Evolutionary conservation across 192 early-diverging fungal species (phyloP), one percentile per base, ranked within the genome.

Genomic region (Phlyctochytrium bullatum): DNA sequence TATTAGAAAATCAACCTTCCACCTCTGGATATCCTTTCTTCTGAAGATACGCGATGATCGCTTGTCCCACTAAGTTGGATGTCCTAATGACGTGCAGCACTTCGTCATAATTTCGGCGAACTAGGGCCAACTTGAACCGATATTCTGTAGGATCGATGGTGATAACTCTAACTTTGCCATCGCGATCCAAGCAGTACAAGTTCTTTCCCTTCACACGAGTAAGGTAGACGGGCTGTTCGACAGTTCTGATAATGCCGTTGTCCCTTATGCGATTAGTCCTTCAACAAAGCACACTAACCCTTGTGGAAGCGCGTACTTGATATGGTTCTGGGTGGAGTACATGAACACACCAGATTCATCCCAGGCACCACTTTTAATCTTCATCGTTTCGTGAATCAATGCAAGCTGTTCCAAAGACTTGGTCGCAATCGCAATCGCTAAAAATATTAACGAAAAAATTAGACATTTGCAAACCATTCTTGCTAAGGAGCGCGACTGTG

Each of bases 11-110:
- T 72, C 6, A 67, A 40, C 65, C 36, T 31, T 2, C 25, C 53
- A 86, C 88, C 80, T 99, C 97, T 0, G 97, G 94, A 74, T 98
- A 98, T 0, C 97, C 97, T 78, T 99, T 98, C 88, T 98, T 97
- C 75, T 99, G 95, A 65, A 99, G 76, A 76, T 99, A 99, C 0
- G 95, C 94, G 78, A 99, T 99, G 76, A 99, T 99, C 24, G 93
- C 92, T 73, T 99, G 97, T 2, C 97, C 97, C 4, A 98, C 93
- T 51, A 99, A 78, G 77, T 98, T 98, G 3, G 92, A 94, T 63
- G 87, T 95, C 54, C 92, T 91, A 73, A 99, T 98, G 65, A 99
- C 94, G 69, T 92, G 87, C 56, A 99, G 81, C 0, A 99, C 97
- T 72, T 98, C 92, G 62, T 95, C 93, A 76, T 98, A 98, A 77